Percentiles rank a stretch among this genome's conserved stretches.
Conservation (phyloP, 345 rosid genomes). For the Sisymbrium irio region DNA sequence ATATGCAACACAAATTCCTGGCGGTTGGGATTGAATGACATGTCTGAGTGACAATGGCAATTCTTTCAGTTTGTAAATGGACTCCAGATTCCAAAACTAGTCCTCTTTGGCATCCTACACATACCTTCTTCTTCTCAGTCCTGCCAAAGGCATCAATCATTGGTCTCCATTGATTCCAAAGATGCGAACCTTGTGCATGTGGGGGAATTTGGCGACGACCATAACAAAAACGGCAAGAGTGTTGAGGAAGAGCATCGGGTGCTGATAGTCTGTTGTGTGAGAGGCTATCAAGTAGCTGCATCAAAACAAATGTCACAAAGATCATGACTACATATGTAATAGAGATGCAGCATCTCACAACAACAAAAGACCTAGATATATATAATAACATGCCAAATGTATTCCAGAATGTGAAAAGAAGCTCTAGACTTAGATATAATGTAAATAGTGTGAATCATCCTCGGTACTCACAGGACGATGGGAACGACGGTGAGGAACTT, state of each 20-base stretch:
- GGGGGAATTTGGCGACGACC: conserved; percentile 77
- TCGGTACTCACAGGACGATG: conserved; percentile 50
- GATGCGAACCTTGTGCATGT: conserved; percentile 90
- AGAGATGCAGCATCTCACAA: too few relatives aligned
- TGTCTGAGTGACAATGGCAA: conserved; percentile 1
- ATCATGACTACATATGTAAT: too few relatives aligned
- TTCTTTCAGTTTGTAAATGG: background rate
- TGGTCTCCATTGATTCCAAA: conserved; percentile 78
- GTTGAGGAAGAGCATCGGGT: conserved; percentile 76
- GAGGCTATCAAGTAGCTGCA: conserved; percentile 77
- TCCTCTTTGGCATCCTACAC: conserved; percentile 1
- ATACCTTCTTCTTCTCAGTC: conserved; percentile 36
- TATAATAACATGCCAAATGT: too few relatives aligned
- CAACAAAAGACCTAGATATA: too few relatives aligned
- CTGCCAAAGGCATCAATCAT: conserved; percentile 46
- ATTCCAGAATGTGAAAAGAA: too few relatives aligned
- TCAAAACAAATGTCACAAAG: background rate
- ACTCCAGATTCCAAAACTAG: conserved; percentile 21
- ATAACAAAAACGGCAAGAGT: conserved; percentile 63
- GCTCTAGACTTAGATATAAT: too few relatives aligned
- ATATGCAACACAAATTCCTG: background rate
- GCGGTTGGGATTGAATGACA: background rate
- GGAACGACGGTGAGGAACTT: conserved; percentile 80
- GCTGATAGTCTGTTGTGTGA: conserved; percentile 74
- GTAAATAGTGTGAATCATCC: too few relatives aligned